Evolutionary conservation across 495 filamentous ascomycete genomes (phyloP).

Genomic region (Hyaloscypha finlandica): DNA sequence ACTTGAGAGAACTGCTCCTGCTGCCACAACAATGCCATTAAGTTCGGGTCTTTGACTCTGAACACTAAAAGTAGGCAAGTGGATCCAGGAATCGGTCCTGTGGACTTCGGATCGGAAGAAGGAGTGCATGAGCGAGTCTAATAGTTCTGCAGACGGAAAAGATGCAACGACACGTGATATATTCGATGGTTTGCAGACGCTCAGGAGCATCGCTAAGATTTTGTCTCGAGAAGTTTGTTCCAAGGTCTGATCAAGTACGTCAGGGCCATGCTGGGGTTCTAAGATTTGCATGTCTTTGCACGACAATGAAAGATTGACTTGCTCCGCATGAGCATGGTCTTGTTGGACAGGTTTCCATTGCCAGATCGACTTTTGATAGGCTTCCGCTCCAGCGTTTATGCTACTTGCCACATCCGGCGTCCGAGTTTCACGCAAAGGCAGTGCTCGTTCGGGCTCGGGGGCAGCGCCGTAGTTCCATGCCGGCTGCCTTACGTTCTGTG

Average conservation of each 20-base stretch:
- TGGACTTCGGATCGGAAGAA: conserved; percentile 55
- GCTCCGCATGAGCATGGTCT: neutral
- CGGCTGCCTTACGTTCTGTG: conserved; percentile 50
- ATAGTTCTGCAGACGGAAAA: conserved; percentile 59
- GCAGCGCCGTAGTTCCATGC: neutral
- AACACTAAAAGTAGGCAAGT: conserved; percentile 55
- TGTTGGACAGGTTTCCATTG: conserved; percentile 48
- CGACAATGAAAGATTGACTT: neutral
- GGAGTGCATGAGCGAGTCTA: conserved; percentile 63
- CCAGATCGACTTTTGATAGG: conserved; percentile 46
- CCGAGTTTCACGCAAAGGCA: neutral
- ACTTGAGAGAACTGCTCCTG: conserved; percentile 56
- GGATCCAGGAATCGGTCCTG: conserved; percentile 58
- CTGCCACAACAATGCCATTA: conserved; percentile 53
- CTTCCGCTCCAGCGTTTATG: conserved; percentile 36
- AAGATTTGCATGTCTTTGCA: conserved; percentile 6
- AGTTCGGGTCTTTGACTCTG: conserved; percentile 56
- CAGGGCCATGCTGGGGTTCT: neutral
- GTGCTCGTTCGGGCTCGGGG: neutral
- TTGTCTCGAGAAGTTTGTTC: conserved; percentile 9
- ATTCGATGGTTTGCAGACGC: conserved; percentile 48
- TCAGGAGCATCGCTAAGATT: conserved; percentile 59
- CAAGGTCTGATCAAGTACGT: neutral
- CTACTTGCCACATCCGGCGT: conserved; percentile 9
- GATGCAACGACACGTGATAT: conserved; percentile 53